A percentile compares a stretch with the other conserved stretches of the same genome.
Evolutionary conservation across 345 rosid species (phyloP).

Genomic region (Camelina neglecta): DNA sequence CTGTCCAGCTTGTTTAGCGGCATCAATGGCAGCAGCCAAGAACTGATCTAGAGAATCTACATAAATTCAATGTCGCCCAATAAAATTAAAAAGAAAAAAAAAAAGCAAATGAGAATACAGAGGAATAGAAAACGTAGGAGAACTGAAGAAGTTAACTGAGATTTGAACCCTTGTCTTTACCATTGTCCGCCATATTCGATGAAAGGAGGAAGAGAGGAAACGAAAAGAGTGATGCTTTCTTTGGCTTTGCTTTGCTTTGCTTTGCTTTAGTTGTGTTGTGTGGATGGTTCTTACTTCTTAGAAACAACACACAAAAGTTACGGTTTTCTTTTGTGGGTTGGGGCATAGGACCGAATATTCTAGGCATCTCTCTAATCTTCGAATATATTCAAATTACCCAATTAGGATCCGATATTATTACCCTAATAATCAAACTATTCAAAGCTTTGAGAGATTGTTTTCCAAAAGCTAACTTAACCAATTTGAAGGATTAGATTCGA

Average conservation of each 20-base stretch:
- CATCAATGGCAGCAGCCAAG: constrained; percentile 77
- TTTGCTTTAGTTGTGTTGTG: too few species aligned
- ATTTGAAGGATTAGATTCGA: neutral
- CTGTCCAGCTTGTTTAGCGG: constrained; percentile 90
- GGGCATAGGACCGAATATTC: neutral
- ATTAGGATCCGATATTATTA: too few species aligned
- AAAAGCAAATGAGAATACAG: constrained; percentile 15
- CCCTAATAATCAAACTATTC: too few species aligned
- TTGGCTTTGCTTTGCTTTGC: constrained; percentile 18
- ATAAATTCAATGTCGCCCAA: constrained; percentile 16
- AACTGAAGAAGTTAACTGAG: neutral
- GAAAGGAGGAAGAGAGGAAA: constrained; percentile 7
- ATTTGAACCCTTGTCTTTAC: constrained; percentile 39
- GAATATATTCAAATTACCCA: too few species aligned
- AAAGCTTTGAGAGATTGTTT: too few species aligned
- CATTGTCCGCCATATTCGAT: constrained; percentile 58
- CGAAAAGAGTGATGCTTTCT: constrained; percentile 13
- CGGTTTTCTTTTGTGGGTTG: constrained; percentile 3
- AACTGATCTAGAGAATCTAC: constrained; percentile 63
- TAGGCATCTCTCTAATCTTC: neutral
- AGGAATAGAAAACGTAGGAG: neutral
- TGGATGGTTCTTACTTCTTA: constrained; percentile 3
- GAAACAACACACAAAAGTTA: neutral
- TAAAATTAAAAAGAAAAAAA: too few species aligned
- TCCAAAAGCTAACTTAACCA: too few species aligned